Percentiles rank a stretch among this genome's conserved stretches.
These are phyloP conservation scores for Petasospora fabianii DNA, from an alignment of 1,139 yeast species.

Conservation along the genomic window DNA sequence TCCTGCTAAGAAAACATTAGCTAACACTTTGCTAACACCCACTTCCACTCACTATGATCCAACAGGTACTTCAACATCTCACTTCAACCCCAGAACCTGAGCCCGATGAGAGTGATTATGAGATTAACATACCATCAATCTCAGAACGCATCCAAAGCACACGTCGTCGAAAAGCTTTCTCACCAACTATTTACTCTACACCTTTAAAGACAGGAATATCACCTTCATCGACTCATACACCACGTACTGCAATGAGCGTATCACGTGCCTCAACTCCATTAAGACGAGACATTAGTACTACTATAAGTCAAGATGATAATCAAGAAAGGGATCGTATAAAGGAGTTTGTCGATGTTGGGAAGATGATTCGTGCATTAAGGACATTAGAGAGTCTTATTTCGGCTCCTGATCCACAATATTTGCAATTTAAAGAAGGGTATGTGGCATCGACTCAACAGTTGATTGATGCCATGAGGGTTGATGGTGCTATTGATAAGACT, in stretches of 20 bases:
- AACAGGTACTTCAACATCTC: slow-evolving; percentile 9
- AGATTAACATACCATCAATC: slow-evolving; percentile 10
- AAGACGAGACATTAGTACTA: not conserved
- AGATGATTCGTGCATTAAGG: slow-evolving; percentile 13
- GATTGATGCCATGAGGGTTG: slow-evolving; percentile 10
- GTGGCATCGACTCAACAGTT: slow-evolving; percentile 13
- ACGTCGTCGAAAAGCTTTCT: not conserved
- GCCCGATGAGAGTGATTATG: slow-evolving; percentile 17
- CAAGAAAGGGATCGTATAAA: slow-evolving; percentile 10
- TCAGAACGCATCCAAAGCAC: slow-evolving; percentile 9
- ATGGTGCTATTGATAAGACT: not conserved
- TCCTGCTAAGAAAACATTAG: too few species aligned
- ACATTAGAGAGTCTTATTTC: slow-evolving; percentile 12
- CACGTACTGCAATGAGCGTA: too few species aligned
- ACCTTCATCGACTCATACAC: too few species aligned
- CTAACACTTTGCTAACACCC: too few species aligned
- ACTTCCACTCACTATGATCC: slow-evolving; percentile 12
- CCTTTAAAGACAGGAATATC: too few species aligned
- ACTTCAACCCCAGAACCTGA: slow-evolving; percentile 11
- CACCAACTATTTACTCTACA: too few species aligned
- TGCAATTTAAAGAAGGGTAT: slow-evolving; percentile 11
- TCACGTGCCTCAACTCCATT: not conserved
- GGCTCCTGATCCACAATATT: slow-evolving; percentile 10
- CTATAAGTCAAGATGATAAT: slow-evolving; percentile 4
- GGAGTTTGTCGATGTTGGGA: slow-evolving; percentile 15